Conservation (phyloP, 1,284 basidiomycete species). For the Apiotrichum domesticum region DNA sequence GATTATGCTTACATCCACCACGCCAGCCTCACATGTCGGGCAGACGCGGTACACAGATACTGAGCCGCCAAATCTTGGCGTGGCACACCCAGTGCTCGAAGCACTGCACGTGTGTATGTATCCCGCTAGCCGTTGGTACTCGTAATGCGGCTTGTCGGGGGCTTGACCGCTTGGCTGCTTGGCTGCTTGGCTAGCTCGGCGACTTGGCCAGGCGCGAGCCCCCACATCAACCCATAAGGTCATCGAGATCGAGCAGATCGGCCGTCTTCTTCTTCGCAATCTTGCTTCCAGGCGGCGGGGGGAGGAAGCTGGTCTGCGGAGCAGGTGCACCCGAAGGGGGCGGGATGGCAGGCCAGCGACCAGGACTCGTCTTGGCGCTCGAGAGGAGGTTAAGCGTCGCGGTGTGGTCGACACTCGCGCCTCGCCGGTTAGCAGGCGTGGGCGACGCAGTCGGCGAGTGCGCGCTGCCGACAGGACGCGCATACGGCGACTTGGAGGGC, state of each 20-base stretch:
- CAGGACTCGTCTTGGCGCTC: not conserved
- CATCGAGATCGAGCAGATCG: not conserved
- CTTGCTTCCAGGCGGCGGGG: not conserved
- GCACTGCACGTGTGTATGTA: no score
- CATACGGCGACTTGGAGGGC: constrained; percentile 3
- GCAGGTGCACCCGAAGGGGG: not conserved
- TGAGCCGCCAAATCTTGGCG: no score
- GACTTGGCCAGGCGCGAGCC: no score
- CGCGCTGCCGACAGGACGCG: not conserved
- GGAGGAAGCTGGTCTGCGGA: not conserved
- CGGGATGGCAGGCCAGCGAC: not conserved
- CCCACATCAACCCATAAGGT: not conserved
- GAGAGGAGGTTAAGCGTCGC: constrained; percentile 6
- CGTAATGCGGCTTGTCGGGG: no score
- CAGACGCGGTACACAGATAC: no score
- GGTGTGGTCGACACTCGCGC: constrained; percentile 8
- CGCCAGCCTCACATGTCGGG: no score
- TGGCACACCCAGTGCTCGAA: no score
- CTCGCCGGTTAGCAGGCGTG: not conserved
- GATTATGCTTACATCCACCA: no score
- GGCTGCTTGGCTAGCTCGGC: no score
- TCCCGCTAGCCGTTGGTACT: no score
- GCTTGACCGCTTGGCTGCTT: no score
- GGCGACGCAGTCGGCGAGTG: not conserved
- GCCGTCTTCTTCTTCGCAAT: not conserved